These are phyloP conservation scores for Plasmodium adleri DNA, from an alignment of 169 alveolate genomes.

Conservation along the genomic window DNA sequence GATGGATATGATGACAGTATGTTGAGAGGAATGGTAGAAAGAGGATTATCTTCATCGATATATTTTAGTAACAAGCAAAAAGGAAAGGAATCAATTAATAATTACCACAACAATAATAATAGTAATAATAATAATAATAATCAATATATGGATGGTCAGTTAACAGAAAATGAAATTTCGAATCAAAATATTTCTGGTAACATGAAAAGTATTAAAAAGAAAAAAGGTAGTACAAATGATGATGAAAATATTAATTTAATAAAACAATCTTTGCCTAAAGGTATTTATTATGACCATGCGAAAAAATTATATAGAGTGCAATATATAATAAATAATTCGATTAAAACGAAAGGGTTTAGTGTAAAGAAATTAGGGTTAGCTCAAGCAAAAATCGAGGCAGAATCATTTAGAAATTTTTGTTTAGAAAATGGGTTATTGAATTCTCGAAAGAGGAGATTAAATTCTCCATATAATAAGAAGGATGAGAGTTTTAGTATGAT, in stretches of 20 bases:
- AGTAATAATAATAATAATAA: background rate
- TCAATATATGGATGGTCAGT: background rate
- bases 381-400: conserved; percentile 71
- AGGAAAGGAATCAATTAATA: background rate
- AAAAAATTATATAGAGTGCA: conserved; percentile 70
- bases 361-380: conserved; percentile 67
- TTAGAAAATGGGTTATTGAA: conserved; percentile 63
- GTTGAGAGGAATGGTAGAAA: background rate
- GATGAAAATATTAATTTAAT: conserved; percentile 39
- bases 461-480: conserved; percentile 68
- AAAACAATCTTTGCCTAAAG: conserved; percentile 59
- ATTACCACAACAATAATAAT: background rate
- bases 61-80: conserved; percentile 9
- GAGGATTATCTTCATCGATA: background rate
- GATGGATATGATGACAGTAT: background rate
- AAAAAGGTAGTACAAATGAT: background rate
- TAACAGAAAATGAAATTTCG: conserved; percentile 5
- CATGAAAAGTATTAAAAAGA: conserved; percentile 7
- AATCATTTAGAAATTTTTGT: conserved; percentile 67
- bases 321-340: conserved; percentile 53
- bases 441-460: conserved; percentile 44
- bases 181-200: background rate
- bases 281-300: conserved; percentile 74
- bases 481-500: conserved; percentile 54
- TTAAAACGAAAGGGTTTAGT: conserved; percentile 76